A percentile compares a stretch with the other conserved stretches of the same genome.
phyloP scores from a whole-genome alignment of 768 basidiomycete species.

The Pleurotus ostreatus region DNA sequence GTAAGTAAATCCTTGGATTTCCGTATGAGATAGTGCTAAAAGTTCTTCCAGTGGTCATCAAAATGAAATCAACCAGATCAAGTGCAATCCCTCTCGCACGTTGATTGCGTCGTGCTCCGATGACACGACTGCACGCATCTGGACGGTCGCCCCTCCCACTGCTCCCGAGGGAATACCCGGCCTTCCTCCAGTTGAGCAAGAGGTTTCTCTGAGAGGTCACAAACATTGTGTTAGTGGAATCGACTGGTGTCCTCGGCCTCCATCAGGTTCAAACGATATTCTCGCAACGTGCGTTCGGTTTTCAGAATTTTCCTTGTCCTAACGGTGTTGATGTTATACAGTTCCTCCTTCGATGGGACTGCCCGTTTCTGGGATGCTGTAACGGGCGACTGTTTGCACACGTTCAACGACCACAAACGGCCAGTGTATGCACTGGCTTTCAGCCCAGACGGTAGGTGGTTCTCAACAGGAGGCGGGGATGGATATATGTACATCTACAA shows the following conservation, averaged over 20 bases:
- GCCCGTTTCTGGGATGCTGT: constrained; percentile 80
- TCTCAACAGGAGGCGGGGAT: constrained; percentile 80
- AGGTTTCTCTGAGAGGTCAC: constrained; percentile 58
- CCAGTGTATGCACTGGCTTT: constrained; percentile 74
- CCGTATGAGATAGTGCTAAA: background rate
- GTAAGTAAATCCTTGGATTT: constrained; percentile 33
- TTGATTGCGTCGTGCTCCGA: constrained; percentile 80
- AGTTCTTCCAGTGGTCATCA: constrained; percentile 54
- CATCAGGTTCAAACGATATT: constrained; percentile 50
- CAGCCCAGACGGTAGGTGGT: constrained; percentile 65
- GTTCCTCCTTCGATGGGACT: constrained; percentile 78
- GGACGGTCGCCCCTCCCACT: constrained; percentile 51
- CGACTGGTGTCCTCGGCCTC: constrained; percentile 60
- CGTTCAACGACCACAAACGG: constrained; percentile 67
- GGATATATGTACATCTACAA: constrained; percentile 73
- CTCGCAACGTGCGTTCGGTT: constrained; percentile 75
- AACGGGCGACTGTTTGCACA: constrained; percentile 69
- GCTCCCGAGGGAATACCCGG: constrained; percentile 38
- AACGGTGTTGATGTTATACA: too few relatives aligned
- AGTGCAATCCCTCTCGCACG: constrained; percentile 61
- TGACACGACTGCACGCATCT: constrained; percentile 73
- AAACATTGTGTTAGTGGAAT: constrained; percentile 59
- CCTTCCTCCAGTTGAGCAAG: constrained; percentile 29
- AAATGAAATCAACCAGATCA: constrained; percentile 77
- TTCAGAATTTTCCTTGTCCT: too few relatives aligned